These are phyloP conservation scores for Luvunga scandens DNA, from an alignment of 345 rosid genomes.

Conservation along the genomic window DNA sequence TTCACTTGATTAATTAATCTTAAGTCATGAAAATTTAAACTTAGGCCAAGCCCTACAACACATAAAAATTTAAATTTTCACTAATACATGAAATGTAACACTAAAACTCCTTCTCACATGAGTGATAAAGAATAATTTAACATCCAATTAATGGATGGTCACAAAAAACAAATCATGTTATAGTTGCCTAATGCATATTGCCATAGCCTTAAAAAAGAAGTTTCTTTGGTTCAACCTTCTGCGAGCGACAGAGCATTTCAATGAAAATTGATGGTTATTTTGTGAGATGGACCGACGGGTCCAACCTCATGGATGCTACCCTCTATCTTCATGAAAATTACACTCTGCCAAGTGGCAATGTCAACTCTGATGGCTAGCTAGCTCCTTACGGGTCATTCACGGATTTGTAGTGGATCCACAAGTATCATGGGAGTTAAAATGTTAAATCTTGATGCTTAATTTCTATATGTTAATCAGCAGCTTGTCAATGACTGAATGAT, in stretches of 20 bases:
- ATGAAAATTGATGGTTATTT: neutral
- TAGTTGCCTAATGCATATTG: conserved; percentile 2
- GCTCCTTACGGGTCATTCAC: neutral
- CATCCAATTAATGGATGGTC: no score
- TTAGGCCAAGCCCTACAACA: no score
- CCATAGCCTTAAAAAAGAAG: conserved; percentile 18
- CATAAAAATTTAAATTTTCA: no score
- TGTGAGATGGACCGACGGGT: neutral
- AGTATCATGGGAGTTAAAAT: neutral
- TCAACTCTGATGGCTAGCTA: neutral
- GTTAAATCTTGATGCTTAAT: neutral
- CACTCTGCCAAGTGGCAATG: neutral
- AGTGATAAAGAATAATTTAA: no score
- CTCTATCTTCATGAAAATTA: conserved; percentile 4
- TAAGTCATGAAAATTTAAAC: no score
- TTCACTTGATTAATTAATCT: no score
- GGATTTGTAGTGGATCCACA: neutral
- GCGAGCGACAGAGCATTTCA: neutral
- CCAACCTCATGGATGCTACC: neutral
- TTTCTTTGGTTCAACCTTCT: neutral
- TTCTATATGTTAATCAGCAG: no score
- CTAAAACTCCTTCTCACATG: no score
- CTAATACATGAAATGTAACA: no score
- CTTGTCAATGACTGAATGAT: neutral
- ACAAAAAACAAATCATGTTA: no score